These are phyloP conservation scores for Beta corolliflora DNA, from an alignment of 179 eudicot genomes.

Conservation along the genomic window DNA sequence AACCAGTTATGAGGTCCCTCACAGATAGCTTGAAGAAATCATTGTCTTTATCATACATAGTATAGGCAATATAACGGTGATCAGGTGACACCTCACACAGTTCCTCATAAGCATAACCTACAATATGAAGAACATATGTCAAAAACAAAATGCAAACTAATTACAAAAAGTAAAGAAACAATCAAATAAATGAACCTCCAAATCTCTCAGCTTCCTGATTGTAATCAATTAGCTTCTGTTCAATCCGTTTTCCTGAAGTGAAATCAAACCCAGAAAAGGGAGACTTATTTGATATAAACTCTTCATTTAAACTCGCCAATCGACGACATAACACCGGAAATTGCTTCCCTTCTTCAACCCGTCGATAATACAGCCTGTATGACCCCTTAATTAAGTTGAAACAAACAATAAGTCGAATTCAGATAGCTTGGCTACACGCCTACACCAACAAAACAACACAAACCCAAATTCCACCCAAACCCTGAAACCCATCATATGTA, in stretches of 20 bases:
- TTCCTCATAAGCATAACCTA: slow-evolving; percentile 97
- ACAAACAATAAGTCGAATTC: slow-evolving; percentile 26
- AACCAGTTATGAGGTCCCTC: slow-evolving; percentile 70
- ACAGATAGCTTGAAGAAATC: slow-evolving; percentile 86
- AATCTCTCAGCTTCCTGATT: slow-evolving; percentile 93
- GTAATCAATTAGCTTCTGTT: slow-evolving; percentile 85
- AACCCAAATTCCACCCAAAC: neutral
- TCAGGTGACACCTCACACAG: slow-evolving; percentile 93
- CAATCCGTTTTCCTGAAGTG: slow-evolving; percentile 80
- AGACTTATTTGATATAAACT: slow-evolving; percentile 82
- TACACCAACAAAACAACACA: neutral
- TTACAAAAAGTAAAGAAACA: neutral
- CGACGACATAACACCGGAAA: slow-evolving; percentile 89
- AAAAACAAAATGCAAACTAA: neutral
- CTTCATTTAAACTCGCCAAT: slow-evolving; percentile 76
- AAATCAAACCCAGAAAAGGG: slow-evolving; percentile 91
- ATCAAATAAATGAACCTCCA: slow-evolving; percentile 54
- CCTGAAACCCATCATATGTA: no score
- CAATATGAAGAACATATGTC: slow-evolving; percentile 6
- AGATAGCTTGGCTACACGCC: neutral
- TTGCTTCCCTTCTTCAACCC: slow-evolving; percentile 94
- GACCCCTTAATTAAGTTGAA: slow-evolving; percentile 42
- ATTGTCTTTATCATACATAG: slow-evolving; percentile 94
- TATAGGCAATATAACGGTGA: slow-evolving; percentile 85
- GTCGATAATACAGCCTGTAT: slow-evolving; percentile 86